Base-by-base conservation (phyloP, 495 filamentous ascomycete species). In the Podospora didyma region DNA sequence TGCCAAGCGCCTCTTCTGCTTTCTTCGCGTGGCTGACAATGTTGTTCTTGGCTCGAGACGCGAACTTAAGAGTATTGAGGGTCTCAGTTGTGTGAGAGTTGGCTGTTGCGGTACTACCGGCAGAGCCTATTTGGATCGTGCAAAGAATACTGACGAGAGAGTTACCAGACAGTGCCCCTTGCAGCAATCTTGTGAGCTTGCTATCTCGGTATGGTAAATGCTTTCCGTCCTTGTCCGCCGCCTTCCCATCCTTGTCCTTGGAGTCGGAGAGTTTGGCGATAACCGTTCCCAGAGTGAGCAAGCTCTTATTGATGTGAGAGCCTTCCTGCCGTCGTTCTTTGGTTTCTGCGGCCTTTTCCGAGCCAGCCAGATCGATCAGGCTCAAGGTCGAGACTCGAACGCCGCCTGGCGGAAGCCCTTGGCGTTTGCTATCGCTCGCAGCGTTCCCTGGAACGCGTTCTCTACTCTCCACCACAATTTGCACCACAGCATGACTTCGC, bases 21-120 rank as follows among this genome's bases (percentile, higher is more conserved):
- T 86, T 88, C 79, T 96, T 97, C 11, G 94, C 94, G 72, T 97
- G 94, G 62, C 92, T 96, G 62, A 97, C 87, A 68, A 98, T 97
- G 65, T 88, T 97, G 69, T 98, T 98, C 78, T 94, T 96, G 39
- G 94, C 94, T 54, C 95, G 83, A 7, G 94, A 90, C 12, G 94
- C 94, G 69, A 98, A 98, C 64, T 98, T 97, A 51, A 98, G 76
- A 0, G 94, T 98, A 69, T 96, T 97, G 61, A 98, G 69, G 11
- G 92, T 97, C 72, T 98, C 94, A 19, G 82, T 85, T 1, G 86
- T 88, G 62, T 96, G 88, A 2, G 79, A 86, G 50, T 79, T 82
- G 7, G 82, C 75, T 28, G 86, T 73, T 20, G 86, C 85, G 28
- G 77, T 74, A 59, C 80, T 86, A 9, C 83, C 86, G 2, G 79